Percentiles rank a stretch among this genome's conserved stretches.
Conservation (phyloP, 78 protist species). For the Mantamonas sphyraenae region DNA sequence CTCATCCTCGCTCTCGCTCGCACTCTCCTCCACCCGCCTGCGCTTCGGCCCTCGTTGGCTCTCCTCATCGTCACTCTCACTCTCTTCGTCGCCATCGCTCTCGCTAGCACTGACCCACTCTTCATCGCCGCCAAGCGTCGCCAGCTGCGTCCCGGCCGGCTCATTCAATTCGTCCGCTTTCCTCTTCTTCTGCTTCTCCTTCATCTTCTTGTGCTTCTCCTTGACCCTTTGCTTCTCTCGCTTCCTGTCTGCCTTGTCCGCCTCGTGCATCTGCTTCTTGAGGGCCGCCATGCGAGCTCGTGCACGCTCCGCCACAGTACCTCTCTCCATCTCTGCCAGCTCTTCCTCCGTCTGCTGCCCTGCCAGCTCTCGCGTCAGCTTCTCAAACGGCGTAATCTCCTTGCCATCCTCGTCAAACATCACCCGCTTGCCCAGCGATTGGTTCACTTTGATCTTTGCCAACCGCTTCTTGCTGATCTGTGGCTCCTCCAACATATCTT, state of each 20-base stretch:
- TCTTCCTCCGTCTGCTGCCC: neutral
- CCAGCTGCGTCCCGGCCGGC: neutral
- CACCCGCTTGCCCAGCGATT: neutral
- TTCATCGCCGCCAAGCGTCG: neutral
- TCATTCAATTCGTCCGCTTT: neutral
- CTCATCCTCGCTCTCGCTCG: neutral
- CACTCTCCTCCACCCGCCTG: too few relatives aligned
- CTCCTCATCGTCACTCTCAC: neutral
- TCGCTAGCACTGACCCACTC: neutral
- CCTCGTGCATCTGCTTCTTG: neutral
- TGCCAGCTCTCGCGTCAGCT: neutral
- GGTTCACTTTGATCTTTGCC: too few relatives aligned
- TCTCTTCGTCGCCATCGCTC: neutral
- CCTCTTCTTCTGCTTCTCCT: neutral
- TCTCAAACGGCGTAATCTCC: neutral
- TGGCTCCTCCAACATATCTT: too few relatives aligned
- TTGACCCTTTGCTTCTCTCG: neutral
- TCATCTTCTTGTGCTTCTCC: neutral
- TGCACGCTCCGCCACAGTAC: neutral
- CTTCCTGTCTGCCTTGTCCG: neutral
- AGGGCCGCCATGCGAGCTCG: neutral
- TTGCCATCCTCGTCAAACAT: neutral
- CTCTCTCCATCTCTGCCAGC: neutral
- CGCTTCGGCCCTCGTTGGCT: too few relatives aligned
- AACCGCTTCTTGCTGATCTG: too few relatives aligned